A percentile compares a stretch with the other conserved stretches of the same genome.
Evolutionary conservation across 495 filamentous ascomycete genomes (phyloP).

Genomic region (Clavariopsis aquatica): DNA sequence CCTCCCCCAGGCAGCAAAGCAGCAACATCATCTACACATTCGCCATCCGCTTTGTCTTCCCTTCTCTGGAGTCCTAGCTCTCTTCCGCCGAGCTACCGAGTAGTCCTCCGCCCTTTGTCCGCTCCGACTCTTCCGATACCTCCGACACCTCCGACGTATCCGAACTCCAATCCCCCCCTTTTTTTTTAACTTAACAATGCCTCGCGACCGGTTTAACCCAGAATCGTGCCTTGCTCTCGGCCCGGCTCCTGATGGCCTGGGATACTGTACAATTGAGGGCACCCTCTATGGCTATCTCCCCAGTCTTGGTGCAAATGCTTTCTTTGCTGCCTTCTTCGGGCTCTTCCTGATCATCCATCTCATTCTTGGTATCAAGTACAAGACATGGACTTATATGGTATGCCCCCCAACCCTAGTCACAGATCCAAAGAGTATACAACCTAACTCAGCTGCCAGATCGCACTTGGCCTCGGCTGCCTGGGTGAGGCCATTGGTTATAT

Average conservation of each 20-base stretch:
- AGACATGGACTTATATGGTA: slow-evolving; percentile 44
- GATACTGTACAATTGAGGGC: slow-evolving; percentile 15
- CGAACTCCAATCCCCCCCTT: no score
- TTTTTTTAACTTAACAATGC: no score
- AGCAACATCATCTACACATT: no score
- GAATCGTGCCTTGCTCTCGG: not conserved
- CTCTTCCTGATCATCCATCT: slow-evolving; percentile 24
- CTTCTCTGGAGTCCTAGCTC: not conserved
- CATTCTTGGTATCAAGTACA: slow-evolving; percentile 30
- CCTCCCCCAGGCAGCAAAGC: not conserved
- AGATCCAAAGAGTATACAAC: not conserved
- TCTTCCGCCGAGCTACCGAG: not conserved
- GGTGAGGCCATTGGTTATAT: slow-evolving; percentile 50
- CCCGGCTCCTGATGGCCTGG: slow-evolving; percentile 2
- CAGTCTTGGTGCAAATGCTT: slow-evolving; percentile 25
- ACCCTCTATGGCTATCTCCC: slow-evolving; percentile 36
- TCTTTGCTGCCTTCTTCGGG: slow-evolving; percentile 36
- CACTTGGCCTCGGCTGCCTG: slow-evolving; percentile 47
- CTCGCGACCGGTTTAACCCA: slow-evolving; percentile 3
- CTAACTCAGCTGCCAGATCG: slow-evolving; percentile 26
- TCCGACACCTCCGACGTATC: no score
- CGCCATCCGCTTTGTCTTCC: not conserved
- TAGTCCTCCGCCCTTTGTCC: not conserved
- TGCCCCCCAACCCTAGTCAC: not conserved
- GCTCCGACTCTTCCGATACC: not conserved